Conservation (phyloP, 345 rosid species). For the Pelargonium nanum region DNA sequence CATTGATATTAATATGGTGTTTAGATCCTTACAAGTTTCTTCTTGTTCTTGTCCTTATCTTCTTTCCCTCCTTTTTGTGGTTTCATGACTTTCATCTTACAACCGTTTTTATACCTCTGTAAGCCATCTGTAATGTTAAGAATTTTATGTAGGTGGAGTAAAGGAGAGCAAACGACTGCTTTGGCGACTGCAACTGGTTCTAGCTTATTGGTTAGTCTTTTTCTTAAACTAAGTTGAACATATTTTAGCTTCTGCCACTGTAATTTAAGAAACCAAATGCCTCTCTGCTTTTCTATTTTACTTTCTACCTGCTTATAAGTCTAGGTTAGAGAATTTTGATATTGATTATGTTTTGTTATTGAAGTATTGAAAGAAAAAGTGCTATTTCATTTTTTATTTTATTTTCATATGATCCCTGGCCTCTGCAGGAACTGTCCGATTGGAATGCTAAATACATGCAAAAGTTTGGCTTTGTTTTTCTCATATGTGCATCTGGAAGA, state of each 20-base stretch:
- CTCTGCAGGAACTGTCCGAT: conserved; percentile 47
- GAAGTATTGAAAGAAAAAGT: background rate
- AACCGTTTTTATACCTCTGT: no score
- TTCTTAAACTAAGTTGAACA: background rate
- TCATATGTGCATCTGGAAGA: conserved; percentile 75
- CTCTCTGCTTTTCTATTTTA: no score
- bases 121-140: background rate
- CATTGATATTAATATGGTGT: background rate
- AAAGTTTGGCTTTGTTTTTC: conserved; percentile 68
- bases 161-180: conserved; percentile 80
- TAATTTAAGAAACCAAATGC: no score
- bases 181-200: conserved; percentile 63
- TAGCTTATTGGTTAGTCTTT: conserved; percentile 42
- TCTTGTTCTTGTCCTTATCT: background rate
- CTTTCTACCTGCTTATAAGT: no score
- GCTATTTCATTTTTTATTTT: background rate
- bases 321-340: no score
- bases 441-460: conserved; percentile 62
- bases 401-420: background rate
- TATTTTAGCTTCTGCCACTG: no score
- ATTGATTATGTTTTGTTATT: no score
- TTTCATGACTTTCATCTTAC: background rate
- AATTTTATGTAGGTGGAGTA: conserved; percentile 41
- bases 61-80: background rate
- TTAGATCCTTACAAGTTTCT: background rate